Percentiles rank a stretch among this genome's conserved stretches.
phyloP scores from a whole-genome alignment of 169 alveolate genomes.

The Neospora caninum region DNA sequence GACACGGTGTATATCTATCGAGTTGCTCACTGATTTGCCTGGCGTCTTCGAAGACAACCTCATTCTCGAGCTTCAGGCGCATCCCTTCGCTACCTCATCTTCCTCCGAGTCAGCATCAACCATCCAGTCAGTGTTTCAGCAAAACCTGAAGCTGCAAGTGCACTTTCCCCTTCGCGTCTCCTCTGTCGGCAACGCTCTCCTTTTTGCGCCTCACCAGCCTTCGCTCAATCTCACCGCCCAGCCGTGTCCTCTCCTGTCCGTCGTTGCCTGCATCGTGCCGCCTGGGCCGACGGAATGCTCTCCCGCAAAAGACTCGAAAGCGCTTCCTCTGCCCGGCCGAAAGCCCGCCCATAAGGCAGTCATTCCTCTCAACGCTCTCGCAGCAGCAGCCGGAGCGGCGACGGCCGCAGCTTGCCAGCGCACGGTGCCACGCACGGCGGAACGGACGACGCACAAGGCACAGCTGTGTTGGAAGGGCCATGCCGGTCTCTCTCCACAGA shows the following conservation, averaged over 20 bases:
- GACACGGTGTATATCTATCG: not conserved
- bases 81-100: not conserved
- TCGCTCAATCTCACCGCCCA: not conserved
- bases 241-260: not conserved
- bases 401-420: not conserved
- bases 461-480: not conserved
- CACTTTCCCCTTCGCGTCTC: constrained; percentile 35
- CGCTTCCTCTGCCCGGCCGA: not conserved
- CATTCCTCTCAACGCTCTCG: not conserved
- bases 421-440: not conserved
- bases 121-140: not conserved
- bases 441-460: not conserved
- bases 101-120: not conserved
- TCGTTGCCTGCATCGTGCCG: not conserved
- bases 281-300: not conserved
- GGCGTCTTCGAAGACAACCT: not conserved
- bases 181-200: not conserved
- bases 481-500: not conserved
- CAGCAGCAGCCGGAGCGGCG: not conserved
- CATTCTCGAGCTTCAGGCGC: constrained; percentile 28
- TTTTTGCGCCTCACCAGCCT: not conserved
- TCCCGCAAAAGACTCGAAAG: not conserved
- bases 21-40: not conserved
- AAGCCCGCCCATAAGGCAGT: not conserved
- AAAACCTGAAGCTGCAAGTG: constrained; percentile 10